Evolutionary conservation across 768 basidiomycete genomes (phyloP).

Genomic region (Podaxis sp.): DNA sequence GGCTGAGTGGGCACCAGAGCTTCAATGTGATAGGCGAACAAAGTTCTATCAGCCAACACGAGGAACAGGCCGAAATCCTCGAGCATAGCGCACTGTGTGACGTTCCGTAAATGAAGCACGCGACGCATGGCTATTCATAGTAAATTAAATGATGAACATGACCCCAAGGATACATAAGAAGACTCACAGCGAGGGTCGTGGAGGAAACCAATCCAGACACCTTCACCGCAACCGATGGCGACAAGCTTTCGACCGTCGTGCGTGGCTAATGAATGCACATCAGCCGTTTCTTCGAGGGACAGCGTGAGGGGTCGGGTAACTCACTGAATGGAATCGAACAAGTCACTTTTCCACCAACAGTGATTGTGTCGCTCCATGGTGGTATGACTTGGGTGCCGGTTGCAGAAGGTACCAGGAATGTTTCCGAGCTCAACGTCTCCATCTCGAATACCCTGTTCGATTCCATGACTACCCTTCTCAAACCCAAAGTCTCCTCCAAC

Average conservation of each 20-base stretch:
- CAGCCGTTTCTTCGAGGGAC: background rate
- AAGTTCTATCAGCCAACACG: constrained; percentile 88
- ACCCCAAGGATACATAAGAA: background rate
- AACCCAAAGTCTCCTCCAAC: constrained; percentile 80
- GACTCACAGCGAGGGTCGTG: constrained; percentile 79
- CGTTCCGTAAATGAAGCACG: constrained; percentile 89
- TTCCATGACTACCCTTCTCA: constrained; percentile 85
- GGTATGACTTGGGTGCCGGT: constrained; percentile 41
- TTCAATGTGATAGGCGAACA: constrained; percentile 95
- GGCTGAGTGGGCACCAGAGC: constrained; percentile 89
- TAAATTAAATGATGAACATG: background rate
- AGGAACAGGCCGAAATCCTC: constrained; percentile 97
- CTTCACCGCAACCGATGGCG: constrained; percentile 92
- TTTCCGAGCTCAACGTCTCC: constrained; percentile 83
- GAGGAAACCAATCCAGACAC: constrained; percentile 96
- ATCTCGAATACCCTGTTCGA: constrained; percentile 94
- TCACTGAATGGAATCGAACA: constrained; percentile 91
- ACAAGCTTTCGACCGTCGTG: constrained; percentile 82
- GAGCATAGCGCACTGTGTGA: constrained; percentile 93
- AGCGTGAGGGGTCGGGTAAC: constrained; percentile 27
- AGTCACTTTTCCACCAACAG: constrained; percentile 81
- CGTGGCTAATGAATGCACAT: constrained; percentile 49
- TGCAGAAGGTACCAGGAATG: constrained; percentile 75
- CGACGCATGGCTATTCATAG: constrained; percentile 71
- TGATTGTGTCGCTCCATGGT: constrained; percentile 70